Conservation (phyloP, 2,329 filamentous ascomycete genomes). For the Colletotrichum paranaense region DNA sequence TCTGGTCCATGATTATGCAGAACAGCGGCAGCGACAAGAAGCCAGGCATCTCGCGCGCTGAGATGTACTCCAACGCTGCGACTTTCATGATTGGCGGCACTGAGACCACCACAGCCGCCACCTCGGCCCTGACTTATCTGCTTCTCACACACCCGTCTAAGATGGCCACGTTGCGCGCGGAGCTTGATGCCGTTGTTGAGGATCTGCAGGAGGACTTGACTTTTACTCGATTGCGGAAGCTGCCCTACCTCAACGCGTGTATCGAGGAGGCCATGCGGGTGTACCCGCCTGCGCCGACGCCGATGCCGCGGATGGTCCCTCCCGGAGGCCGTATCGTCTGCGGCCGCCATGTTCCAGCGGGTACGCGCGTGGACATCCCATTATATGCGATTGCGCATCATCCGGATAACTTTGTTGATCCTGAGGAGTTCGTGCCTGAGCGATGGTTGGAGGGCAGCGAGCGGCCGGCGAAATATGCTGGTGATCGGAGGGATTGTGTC, state of each 20-base stretch:
- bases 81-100: constrained; percentile 50
- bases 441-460: constrained; percentile 47
- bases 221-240: constrained; percentile 40
- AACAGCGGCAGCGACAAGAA: constrained; percentile 14
- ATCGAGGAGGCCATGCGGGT: constrained; percentile 54
- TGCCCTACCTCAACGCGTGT: constrained; percentile 53
- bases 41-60: constrained; percentile 20
- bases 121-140: constrained; percentile 53
- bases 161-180: constrained; percentile 46
- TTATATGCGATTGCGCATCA: constrained; percentile 30
- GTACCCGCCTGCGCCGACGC: constrained; percentile 43
- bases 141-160: constrained; percentile 46
- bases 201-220: constrained; percentile 49
- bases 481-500: constrained; percentile 37
- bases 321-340: constrained; percentile 46
- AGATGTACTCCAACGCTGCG: constrained; percentile 37
- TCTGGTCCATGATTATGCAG: constrained; percentile 32
- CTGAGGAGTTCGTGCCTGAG: constrained; percentile 59
- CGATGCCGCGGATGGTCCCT: constrained; percentile 43
- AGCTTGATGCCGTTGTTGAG: constrained; percentile 43
- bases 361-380: constrained; percentile 32
- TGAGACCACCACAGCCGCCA: constrained; percentile 58
- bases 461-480: constrained; percentile 3
- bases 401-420: constrained; percentile 53
- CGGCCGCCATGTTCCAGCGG: constrained; percentile 45